phyloP scores from a whole-genome alignment of 257 asterid species.

The Forsythia suspensa region DNA sequence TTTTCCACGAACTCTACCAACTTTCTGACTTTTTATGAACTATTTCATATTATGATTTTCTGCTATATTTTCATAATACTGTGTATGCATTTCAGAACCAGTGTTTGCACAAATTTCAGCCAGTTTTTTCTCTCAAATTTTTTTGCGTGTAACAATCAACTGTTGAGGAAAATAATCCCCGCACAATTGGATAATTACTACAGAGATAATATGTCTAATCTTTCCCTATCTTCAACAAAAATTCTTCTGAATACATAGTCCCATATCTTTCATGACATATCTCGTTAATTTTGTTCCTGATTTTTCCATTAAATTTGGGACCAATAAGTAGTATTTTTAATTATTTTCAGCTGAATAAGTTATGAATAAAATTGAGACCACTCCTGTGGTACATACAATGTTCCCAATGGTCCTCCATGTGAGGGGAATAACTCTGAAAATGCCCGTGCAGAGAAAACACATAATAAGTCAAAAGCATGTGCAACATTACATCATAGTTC shows the following conservation, averaged over 20 bases:
- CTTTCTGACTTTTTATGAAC: background rate
- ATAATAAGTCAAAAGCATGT: conserved; percentile 69
- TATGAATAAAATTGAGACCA: conserved; percentile 22
- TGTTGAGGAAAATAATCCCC: too few species aligned
- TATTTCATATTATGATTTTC: background rate
- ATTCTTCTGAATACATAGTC: conserved; percentile 21
- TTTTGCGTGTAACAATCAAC: too few species aligned
- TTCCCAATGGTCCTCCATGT: conserved; percentile 44
- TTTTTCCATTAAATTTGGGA: conserved; percentile 20
- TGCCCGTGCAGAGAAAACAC: conserved; percentile 34
- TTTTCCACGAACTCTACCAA: background rate
- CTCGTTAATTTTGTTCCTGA: background rate
- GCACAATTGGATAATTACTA: too few species aligned
- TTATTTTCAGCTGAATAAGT: conserved; percentile 12
- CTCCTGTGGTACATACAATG: conserved; percentile 20
- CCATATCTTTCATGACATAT: conserved; percentile 25
- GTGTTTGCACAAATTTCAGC: background rate
- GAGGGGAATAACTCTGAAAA: conserved; percentile 37
- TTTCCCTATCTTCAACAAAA: background rate
- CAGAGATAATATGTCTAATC: too few species aligned
- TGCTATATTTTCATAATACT: background rate
- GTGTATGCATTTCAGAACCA: background rate
- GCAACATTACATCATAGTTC: conserved; percentile 25
- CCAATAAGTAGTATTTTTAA: conserved; percentile 8
- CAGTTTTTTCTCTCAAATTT: background rate